A percentile compares a stretch with the other conserved stretches of the same genome.
Evolutionary conservation across 176 grass and related monocot species (phyloP).

Genomic region (Pontederia crassipes): DNA sequence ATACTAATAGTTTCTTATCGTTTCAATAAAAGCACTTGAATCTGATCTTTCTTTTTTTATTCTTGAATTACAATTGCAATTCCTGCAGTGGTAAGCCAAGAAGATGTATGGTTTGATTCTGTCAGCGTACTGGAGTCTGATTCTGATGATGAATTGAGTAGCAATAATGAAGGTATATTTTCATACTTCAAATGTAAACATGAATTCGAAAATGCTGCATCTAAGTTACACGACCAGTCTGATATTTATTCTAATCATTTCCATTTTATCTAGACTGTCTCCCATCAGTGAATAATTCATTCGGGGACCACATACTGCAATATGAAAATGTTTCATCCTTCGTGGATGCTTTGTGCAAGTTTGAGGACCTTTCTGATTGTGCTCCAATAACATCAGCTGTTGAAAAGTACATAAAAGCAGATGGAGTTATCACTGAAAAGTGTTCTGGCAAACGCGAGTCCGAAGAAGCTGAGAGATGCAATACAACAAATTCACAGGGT

Average conservation of each 20-base stretch:
- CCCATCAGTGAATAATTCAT: conserved; percentile 26
- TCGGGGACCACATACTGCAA: conserved; percentile 39
- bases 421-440: conserved; percentile 32
- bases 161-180: conserved; percentile 68
- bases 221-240: no score
- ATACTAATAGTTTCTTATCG: no score
- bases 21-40: no score
- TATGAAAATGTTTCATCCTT: conserved; percentile 55
- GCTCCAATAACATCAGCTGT: conserved; percentile 40
- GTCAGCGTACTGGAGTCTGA: conserved; percentile 86
- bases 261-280: conserved; percentile 38
- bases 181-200: no score
- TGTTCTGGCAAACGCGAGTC: conserved; percentile 18
- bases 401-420: conserved; percentile 46
- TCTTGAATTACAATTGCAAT: background rate
- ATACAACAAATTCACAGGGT: conserved; percentile 20
- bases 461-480: conserved; percentile 30
- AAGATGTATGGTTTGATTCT: conserved; percentile 92
- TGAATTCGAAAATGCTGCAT: no score
- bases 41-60: background rate
- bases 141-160: conserved; percentile 89
- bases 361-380: conserved; percentile 35
- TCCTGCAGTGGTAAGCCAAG: conserved; percentile 60
- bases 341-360: conserved; percentile 46
- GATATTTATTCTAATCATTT: no score